Percentiles rank a stretch among this genome's conserved stretches.
These are phyloP conservation scores for Medicago ruthenica DNA, from an alignment of 306 rosid species.

Conservation along the genomic window DNA sequence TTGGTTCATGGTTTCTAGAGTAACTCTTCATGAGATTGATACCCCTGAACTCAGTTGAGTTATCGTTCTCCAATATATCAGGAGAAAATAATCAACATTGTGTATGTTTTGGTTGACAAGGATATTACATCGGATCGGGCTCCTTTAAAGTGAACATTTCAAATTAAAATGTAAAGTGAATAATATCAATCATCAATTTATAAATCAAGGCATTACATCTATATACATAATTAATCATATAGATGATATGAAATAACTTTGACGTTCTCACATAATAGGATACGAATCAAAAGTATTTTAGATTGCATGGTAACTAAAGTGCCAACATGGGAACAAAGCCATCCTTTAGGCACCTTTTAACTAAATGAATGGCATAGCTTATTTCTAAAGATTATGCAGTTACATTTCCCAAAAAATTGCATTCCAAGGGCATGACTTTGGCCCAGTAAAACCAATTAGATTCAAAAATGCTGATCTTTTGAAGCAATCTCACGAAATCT, in stretches of 20 bases:
- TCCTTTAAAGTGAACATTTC: not conserved
- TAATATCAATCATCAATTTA: not conserved
- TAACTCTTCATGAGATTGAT: too few relatives aligned
- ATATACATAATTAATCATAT: not conserved
- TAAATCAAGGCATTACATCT: not conserved
- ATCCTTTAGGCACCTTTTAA: not conserved
- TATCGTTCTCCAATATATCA: too few relatives aligned
- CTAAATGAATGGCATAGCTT: constrained; percentile 24
- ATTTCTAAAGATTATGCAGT: not conserved
- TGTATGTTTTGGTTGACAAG: too few relatives aligned
- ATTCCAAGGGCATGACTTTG: constrained; percentile 17
- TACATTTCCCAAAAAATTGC: not conserved
- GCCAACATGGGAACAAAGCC: constrained; percentile 10
- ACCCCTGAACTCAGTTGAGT: too few relatives aligned
- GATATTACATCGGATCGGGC: too few relatives aligned
- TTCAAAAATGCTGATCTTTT: constrained; percentile 8
- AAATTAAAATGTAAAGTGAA: not conserved
- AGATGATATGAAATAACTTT: not conserved
- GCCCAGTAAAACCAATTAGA: constrained; percentile 13
- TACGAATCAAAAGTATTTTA: not conserved
- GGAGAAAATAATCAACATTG: too few relatives aligned
- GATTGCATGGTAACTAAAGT: constrained; percentile 14
- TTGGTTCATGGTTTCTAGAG: too few relatives aligned
- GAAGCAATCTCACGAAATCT: not conserved
- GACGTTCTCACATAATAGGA: not conserved